A percentile compares a stretch with the other conserved stretches of the same genome.
phyloP scores from a whole-genome alignment of 2,329 filamentous ascomycete genomes.

The Aotearoamyces nothofagi region DNA sequence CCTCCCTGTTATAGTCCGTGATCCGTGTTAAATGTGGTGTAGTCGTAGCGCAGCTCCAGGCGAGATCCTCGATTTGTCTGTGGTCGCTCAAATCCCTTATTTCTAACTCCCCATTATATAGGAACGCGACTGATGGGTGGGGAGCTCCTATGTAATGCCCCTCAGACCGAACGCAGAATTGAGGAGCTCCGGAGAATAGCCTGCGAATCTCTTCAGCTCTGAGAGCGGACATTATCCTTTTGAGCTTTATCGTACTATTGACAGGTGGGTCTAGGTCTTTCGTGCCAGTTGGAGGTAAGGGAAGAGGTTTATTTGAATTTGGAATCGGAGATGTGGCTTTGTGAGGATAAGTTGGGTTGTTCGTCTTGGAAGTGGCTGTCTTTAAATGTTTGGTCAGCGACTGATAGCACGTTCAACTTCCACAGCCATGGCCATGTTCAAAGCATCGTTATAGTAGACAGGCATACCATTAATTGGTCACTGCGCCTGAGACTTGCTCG shows the following conservation, averaged over 20 bases:
- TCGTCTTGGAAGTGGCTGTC: constrained; percentile 1
- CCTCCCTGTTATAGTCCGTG: constrained; percentile 26
- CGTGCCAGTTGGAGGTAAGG: constrained; percentile 30
- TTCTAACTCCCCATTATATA: constrained; percentile 46
- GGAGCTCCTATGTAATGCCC: constrained; percentile 43
- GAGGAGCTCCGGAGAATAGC: constrained; percentile 62
- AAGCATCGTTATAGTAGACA: too few relatives aligned
- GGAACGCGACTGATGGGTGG: constrained; percentile 49
- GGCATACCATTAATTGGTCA: constrained; percentile 7
- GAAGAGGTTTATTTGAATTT: constrained; percentile 40
- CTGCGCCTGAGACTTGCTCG: constrained; percentile 9
- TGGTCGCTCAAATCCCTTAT: constrained; percentile 52
- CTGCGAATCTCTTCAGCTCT: constrained; percentile 46
- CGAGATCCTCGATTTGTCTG: constrained; percentile 44
- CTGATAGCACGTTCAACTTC: too few relatives aligned
- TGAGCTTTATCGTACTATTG: constrained; percentile 29
- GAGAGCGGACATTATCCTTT: constrained; percentile 44
- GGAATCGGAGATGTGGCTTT: constrained; percentile 9
- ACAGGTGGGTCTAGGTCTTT: constrained; percentile 18
- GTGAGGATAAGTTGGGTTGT: background rate
- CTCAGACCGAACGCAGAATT: constrained; percentile 49
- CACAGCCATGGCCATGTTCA: too few relatives aligned
- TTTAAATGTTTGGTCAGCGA: constrained; percentile 2
- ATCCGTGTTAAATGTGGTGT: constrained; percentile 44
- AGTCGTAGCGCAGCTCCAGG: constrained; percentile 47